phyloP scores from a whole-genome alignment of 192 early-diverging fungal species.

The Entomortierella chlamydospora region DNA sequence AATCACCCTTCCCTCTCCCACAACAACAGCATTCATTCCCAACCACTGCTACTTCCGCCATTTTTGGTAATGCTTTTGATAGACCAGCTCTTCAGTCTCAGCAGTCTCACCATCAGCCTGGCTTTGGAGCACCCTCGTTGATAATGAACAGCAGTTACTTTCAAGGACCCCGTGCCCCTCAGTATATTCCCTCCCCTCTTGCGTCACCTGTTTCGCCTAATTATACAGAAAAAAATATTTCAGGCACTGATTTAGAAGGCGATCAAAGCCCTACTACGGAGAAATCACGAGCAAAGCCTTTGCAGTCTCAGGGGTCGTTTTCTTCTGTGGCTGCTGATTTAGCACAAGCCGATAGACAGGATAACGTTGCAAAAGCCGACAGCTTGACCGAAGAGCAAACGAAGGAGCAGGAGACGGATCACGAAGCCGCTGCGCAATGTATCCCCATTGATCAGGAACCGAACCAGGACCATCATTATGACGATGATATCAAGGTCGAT shows the following conservation, averaged over 20 bases:
- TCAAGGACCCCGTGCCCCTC: slow-evolving; percentile 40
- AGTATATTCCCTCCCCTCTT: slow-evolving; percentile 47
- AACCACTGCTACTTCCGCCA: slow-evolving; percentile 36
- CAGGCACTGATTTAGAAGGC: neutral
- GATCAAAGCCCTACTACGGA: neutral
- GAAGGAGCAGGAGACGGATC: neutral
- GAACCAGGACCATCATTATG: neutral
- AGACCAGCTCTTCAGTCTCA: slow-evolving; percentile 6
- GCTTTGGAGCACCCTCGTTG: slow-evolving; percentile 8
- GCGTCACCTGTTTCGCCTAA: slow-evolving; percentile 36
- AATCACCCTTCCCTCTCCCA: neutral
- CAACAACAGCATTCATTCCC: slow-evolving; percentile 7
- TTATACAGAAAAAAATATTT: neutral
- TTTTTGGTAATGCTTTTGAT: slow-evolving; percentile 38
- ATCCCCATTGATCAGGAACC: slow-evolving; percentile 1
- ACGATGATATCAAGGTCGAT: slow-evolving; percentile 44
- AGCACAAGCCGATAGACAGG: neutral
- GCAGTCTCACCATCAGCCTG: slow-evolving; percentile 7
- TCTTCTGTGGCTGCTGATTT: slow-evolving; percentile 9
- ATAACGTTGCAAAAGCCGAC: neutral
- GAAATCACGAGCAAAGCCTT: neutral
- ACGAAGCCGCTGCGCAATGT: no score
- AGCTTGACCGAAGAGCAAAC: neutral
- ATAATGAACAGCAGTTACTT: slow-evolving; percentile 38
- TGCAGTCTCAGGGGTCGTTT: slow-evolving; percentile 28